phyloP scores from a whole-genome alignment of 179 eudicot species.

The Silene noctiflora region DNA sequence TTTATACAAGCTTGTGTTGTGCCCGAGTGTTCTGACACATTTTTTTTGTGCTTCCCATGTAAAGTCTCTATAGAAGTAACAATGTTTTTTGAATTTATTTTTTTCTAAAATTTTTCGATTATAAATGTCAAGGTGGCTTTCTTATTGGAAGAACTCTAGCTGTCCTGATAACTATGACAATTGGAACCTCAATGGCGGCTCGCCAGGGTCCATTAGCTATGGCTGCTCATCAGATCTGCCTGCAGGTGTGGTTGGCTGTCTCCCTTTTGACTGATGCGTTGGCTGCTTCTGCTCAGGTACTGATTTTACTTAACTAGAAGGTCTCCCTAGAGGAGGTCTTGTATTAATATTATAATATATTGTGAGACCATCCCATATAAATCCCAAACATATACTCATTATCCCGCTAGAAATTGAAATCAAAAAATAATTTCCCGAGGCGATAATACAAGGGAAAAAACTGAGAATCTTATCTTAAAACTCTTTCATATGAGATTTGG shows the following conservation, averaged over 20 bases:
- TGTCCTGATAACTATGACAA: conserved; percentile 72
- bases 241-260: conserved; percentile 95
- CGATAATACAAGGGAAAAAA: too few relatives aligned
- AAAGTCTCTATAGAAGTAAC: background rate
- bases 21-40: background rate
- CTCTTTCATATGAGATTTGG: background rate
- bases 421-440: too few relatives aligned
- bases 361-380: background rate
- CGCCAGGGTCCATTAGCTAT: conserved; percentile 90
- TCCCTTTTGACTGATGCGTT: conserved; percentile 89
- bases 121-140: conserved; percentile 61
- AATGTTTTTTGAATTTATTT: background rate
- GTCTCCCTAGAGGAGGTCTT: background rate
- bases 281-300: conserved; percentile 89
- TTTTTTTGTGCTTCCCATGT: background rate
- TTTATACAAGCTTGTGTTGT: background rate
- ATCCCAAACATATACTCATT: background rate
- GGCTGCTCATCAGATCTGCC: conserved; percentile 98
- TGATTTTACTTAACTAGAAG: background rate
- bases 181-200: conserved; percentile 95
- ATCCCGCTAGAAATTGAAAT: background rate
- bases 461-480: background rate
- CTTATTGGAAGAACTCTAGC: conserved; percentile 90
- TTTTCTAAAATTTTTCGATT: background rate
- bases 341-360: too few relatives aligned